A percentile compares a stretch with the other conserved stretches of the same genome.
Conservation (phyloP, 2,329 filamentous ascomycete species). For the Pseudocercospora cruenta region DNA sequence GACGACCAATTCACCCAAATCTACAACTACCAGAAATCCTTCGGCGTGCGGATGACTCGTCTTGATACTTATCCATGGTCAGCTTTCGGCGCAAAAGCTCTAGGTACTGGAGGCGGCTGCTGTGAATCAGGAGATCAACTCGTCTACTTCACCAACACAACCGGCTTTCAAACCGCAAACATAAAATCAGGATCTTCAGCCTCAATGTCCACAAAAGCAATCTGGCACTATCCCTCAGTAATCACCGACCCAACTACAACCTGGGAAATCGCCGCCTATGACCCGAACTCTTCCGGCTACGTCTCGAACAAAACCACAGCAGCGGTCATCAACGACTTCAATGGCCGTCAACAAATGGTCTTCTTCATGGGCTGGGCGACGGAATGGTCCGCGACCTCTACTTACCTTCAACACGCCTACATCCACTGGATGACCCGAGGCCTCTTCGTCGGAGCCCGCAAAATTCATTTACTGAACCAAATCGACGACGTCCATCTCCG, state of each 20-base stretch:
- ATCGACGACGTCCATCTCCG: conserved; percentile 18
- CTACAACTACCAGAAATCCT: conserved; percentile 15
- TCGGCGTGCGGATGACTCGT: conserved; percentile 16
- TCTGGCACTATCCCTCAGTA: conserved; percentile 15
- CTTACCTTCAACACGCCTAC: conserved; percentile 15
- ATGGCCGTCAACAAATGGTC: conserved; percentile 15
- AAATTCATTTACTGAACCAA: conserved; percentile 6
- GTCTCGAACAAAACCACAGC: conserved; percentile 4
- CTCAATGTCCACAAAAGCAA: conserved; percentile 11
- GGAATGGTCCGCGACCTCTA: conserved; percentile 14
- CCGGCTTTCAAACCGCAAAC: conserved; percentile 6
- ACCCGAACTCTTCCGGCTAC: not conserved
- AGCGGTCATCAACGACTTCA: conserved; percentile 16
- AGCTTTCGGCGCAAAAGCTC: conserved; percentile 11
- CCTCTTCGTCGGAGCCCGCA: conserved; percentile 13
- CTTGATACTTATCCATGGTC: conserved; percentile 17
- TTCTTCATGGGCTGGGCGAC: conserved; percentile 18
- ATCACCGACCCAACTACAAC: conserved; percentile 13
- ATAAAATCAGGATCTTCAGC: conserved; percentile 4
- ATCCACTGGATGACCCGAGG: conserved; percentile 20
- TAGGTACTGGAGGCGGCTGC: conserved; percentile 11
- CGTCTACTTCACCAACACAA: conserved; percentile 16
- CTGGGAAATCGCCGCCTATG: conserved; percentile 14
- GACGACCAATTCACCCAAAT: conserved; percentile 13
- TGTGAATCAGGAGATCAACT: conserved; percentile 13